Percentiles rank a stretch among this genome's conserved stretches.
phyloP scores from a whole-genome alignment of 306 rosid genomes.

The Prunus dulcis region DNA sequence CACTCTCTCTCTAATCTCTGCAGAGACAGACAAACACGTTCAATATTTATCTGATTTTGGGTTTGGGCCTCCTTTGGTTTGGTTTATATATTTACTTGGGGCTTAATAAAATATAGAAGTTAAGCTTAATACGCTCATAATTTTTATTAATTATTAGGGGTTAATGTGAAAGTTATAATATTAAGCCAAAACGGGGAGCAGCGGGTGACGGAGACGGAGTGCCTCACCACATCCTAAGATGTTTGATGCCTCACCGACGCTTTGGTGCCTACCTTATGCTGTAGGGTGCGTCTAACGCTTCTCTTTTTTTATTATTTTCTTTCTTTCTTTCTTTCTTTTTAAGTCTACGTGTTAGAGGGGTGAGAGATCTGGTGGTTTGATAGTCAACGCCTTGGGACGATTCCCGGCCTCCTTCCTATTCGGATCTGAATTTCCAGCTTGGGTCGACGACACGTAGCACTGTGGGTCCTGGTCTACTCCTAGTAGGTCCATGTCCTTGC shows the following conservation, averaged over 20 bases:
- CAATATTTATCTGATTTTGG: neutral
- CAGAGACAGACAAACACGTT: neutral
- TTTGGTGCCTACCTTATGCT: conserved; percentile 12
- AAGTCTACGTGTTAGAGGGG: neutral
- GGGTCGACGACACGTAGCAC: neutral
- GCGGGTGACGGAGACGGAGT: conserved; percentile 1
- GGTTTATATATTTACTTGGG: conserved; percentile 4
- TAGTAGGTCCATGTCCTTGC: too few species aligned
- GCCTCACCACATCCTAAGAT: conserved; percentile 2
- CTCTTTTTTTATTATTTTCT: neutral
- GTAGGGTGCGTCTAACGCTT: conserved; percentile 14
- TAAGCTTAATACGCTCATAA: neutral
- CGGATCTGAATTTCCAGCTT: conserved; percentile 2
- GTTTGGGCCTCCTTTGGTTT: neutral
- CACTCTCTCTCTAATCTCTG: neutral
- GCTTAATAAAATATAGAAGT: neutral
- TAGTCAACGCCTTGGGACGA: conserved; percentile 13
- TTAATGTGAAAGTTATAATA: neutral
- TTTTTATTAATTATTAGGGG: neutral
- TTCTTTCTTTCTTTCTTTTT: too few species aligned
- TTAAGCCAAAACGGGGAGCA: neutral
- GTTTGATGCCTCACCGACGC: conserved; percentile 14
- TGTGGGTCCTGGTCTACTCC: neutral
- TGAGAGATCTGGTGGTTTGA: neutral
- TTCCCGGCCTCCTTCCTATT: neutral